Percentiles rank a stretch among this genome's conserved stretches.
Conservation (phyloP, 129 eudicot species). For the carrot (Daucus carota) region DNA sequence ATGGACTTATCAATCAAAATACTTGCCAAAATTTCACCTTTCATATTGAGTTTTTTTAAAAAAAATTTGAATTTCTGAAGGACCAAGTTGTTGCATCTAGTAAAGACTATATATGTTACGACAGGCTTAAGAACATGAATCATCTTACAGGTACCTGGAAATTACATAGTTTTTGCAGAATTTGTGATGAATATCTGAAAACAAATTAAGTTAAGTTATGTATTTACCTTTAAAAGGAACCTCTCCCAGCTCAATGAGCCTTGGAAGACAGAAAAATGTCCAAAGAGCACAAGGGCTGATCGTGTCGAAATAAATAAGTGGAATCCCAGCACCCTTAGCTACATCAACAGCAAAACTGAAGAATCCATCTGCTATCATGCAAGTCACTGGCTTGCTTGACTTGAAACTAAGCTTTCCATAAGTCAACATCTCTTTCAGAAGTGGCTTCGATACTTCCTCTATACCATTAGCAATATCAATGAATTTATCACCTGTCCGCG, state of each 20-base stretch:
- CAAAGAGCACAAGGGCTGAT: conserved; percentile 60
- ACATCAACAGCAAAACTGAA: conserved; percentile 36
- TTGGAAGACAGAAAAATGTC: conserved; percentile 43
- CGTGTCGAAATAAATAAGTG: conserved; percentile 47
- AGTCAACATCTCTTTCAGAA: conserved; percentile 31
- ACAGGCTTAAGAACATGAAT: no score
- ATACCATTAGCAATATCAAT: conserved; percentile 32
- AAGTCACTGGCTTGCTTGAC: conserved; percentile 22
- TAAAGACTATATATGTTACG: no score
- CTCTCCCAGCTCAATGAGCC: conserved; percentile 49
- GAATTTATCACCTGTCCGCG: conserved; percentile 16
- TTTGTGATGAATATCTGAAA: neutral
- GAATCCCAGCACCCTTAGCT: conserved; percentile 42
- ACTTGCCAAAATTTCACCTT: no score
- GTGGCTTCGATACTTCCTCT: conserved; percentile 20
- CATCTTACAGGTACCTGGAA: no score
- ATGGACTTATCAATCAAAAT: no score
- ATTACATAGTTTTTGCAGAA: neutral
- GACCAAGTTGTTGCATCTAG: no score
- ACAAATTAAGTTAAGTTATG: neutral
- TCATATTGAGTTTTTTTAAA: no score
- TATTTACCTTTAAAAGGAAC: conserved; percentile 46
- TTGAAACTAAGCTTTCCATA: conserved; percentile 14
- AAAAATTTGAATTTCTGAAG: no score
- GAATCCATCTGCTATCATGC: conserved; percentile 53